Base-by-base conservation (phyloP, 805 yeast genomes). In the Grigorovia transvaalensis region DNA sequence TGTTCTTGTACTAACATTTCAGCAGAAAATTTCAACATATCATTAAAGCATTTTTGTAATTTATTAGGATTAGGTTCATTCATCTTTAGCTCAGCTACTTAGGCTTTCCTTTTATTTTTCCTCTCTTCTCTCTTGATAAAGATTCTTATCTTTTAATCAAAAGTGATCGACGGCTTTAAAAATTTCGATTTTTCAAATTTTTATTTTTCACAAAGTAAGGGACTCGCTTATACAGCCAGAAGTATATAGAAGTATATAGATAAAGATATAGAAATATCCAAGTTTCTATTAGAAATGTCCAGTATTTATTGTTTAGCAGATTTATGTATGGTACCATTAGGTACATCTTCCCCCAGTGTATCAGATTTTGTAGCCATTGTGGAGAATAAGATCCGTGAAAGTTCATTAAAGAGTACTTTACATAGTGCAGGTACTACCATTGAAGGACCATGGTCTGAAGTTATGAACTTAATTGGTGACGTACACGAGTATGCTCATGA, bases 371-470 rank as follows among this genome's bases (percentile, higher is more conserved):
- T 88, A 45, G 81, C 95, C 8, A 73, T 77, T 47, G 81, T 85
- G 44, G 91, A 88, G 55, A 71, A 76, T 29, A 66, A 80, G 50
- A 81, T 88, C 27, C 74, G 84, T 53, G 74, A 74, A 23, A 78
- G 85, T 33, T 82, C 79, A 2, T 70, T 88, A 51, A 74, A 81
- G 48, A 80, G 84, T 55, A 80, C 86, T 1, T 71, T 88, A 54
- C 96, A 88, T 68, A 84, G 95, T 58, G 96, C 96, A 2, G 96
- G 96, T 2, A 88, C 96, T 7, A 88, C 96, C 1, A 81, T 85
- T 58, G 80, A 85, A 60, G 96, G 96, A 1, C 89, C 88, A n/a
- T 89, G 96, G 96, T 80, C 81, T 60, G 89, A 85, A 51, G 96
- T 89, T 1, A 84, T 82, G 80, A 79, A 74, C 38, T 69, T 87